These are phyloP conservation scores for Grigorovia jiainica DNA, from an alignment of 805 yeast species.

Conservation along the genomic window DNA sequence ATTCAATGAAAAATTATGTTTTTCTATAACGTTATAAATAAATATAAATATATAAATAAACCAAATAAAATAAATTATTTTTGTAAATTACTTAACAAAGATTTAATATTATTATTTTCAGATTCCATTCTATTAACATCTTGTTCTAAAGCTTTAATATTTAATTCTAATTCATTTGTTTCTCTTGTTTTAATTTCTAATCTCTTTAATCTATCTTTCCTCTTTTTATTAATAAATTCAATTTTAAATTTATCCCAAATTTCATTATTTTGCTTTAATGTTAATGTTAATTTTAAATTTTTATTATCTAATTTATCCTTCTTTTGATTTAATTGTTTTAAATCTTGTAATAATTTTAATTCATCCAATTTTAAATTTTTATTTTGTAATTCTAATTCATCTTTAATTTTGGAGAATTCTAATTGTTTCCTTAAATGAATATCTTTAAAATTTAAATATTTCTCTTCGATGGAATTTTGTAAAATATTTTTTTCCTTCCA, in stretches of 20 bases:
- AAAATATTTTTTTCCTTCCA: conserved; percentile 10
- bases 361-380: conserved; percentile 1
- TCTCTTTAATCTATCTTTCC: conserved; percentile 16
- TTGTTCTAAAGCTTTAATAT: conserved; percentile 27
- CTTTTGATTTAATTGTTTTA: conserved; percentile 14
- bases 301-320: conserved; percentile 15
- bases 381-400: conserved; percentile 11
- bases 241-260: conserved; percentile 16
- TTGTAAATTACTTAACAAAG: not conserved
- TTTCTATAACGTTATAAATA: not conserved
- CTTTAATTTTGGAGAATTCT: conserved; percentile 21
- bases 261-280: conserved; percentile 16
- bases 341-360: conserved; percentile 15
- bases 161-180: conserved; percentile 23
- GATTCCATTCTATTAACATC: conserved; percentile 25
- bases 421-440: conserved; percentile 28
- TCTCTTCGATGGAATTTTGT: conserved; percentile 26
- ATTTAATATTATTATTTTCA: conserved; percentile 20
- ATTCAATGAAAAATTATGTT: not conserved
- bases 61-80: not conserved
- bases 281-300: conserved; percentile 20
- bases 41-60: not conserved
- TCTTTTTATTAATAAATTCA: conserved; percentile 15
- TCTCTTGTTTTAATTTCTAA: conserved; percentile 18
- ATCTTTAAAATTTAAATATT: conserved; percentile 30